Evolutionary conservation across 1,284 basidiomycete genomes (phyloP).

Genomic region (Cryptococcus wingfieldii): DNA sequence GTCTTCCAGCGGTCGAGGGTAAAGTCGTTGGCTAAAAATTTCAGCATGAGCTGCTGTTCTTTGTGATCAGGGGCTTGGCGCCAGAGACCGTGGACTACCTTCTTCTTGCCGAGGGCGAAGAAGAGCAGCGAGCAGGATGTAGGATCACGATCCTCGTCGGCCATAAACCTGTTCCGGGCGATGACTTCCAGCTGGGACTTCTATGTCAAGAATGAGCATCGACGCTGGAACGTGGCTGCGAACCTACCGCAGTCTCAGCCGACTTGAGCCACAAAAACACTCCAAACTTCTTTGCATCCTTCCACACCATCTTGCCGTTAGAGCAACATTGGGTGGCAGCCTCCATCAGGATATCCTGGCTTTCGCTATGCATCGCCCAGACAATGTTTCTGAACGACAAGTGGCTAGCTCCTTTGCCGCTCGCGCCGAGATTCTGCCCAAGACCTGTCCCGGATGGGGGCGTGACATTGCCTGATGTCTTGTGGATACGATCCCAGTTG

Average conservation of each 20-base stretch:
- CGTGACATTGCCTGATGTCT: conserved; percentile 19
- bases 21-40: conserved; percentile 91
- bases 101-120: conserved; percentile 87
- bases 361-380: conserved; percentile 93
- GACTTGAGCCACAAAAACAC: conserved; percentile 84
- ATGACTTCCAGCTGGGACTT: conserved; percentile 79
- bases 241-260: conserved; percentile 65
- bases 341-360: conserved; percentile 73
- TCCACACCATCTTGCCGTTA: conserved; percentile 76
- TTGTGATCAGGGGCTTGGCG: conserved; percentile 90
- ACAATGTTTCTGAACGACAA: conserved; percentile 86
- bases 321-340: conserved; percentile 67
- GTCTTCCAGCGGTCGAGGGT: conserved; percentile 78
- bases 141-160: conserved; percentile 78
- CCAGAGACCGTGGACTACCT: conserved; percentile 92
- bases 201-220: conserved; percentile 49
- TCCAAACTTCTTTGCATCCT: conserved; percentile 77
- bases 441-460: conserved; percentile 8
- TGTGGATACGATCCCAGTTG: conserved; percentile 31
- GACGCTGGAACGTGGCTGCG: neutral
- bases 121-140: conserved; percentile 86
- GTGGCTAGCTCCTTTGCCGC: conserved; percentile 42
- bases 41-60: conserved; percentile 84
- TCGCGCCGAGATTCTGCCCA: neutral
- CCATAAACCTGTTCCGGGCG: conserved; percentile 87